Base-by-base conservation (phyloP, 1,284 basidiomycete genomes). In the Fistulina hepatica region DNA sequence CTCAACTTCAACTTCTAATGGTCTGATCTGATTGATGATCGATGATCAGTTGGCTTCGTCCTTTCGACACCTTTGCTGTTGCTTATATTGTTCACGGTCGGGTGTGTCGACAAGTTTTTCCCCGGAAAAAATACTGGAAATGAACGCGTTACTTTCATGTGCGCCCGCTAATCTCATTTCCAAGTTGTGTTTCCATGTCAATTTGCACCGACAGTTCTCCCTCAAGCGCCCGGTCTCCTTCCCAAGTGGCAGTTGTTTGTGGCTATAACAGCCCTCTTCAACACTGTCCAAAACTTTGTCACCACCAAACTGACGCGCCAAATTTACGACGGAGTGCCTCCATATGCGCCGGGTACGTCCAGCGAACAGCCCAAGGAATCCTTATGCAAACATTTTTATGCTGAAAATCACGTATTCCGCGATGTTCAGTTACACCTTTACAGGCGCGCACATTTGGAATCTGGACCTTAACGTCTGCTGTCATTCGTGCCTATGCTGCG, bases 211-310 rank as follows among this genome's bases (percentile, higher is more conserved):
- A 21, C 40, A 80, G 76, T 63, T 47, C 60, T 86, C 11, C 83
- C 82, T 0, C 57, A 71, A 41, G 58, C 64, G 2, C 59, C 67
- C 16, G 89, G 88, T n/a, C 65, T 70, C 52, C 71, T 95, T 7
- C 83, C 88, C 2, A 73, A 77, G 57, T 94, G 90, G 88, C 81
- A 91, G 55, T 71, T 93, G 33, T 50, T 92, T 46, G 75, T 90
- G 23, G 73, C 84, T 13, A 63, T 69, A 10, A 69, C 81, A 36
- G 84, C 88, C 7, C 45, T 89, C 17, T 84, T 93, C 67, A 95
- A 95, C 64, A 76, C 78, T 3, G 50, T 79, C 1, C 90, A 94
- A 57, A 91, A 84, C 60, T 82, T 88, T 52, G 46, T 71, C 20
- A 89, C 85, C 0, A 65, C 84, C 40, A 81, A 75, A 45, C 61